Base-by-base conservation (phyloP, 1,284 basidiomycete species). In the Ustilago tritici region DNA sequence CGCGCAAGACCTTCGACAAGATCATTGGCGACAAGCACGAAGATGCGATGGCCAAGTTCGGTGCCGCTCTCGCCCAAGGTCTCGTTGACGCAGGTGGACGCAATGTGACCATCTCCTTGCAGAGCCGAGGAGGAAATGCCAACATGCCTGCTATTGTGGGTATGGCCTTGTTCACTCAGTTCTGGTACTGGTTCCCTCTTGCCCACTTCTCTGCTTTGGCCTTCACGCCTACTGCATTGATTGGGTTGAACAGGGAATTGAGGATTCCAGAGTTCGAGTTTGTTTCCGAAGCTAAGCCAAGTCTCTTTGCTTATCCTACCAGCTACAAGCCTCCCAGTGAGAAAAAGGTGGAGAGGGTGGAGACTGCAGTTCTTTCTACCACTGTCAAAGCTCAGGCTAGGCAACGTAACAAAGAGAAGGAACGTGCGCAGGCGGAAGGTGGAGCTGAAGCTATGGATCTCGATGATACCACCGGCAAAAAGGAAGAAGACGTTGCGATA, bases 141-240 rank as follows among this genome's bases (percentile, higher is more conserved):
- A 86, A 86, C 70, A 85, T 84, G 81, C 76, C 79, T 4, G 85
- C 84, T 5, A 84, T 86, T 23, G 85, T 86, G n/a, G 84, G 84
- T 40, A 85, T 86, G 85, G 83, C 84, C 34, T 68, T 86, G 47
- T 86, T 86, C 59, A 83, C 82, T 35, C 85, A 86, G 66, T 85
- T 85, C 80, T 86, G 85, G 85, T 86, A 86, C 80, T 86, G 85
- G 85, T 86, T 86, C 84, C 85, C 85, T 28, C 76, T 86, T 46
- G 85, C 84, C 8, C 83, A 84, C 68, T 86, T 86, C 56, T 82
- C 83, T 28, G 78, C 80, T 40, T 71, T 86, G 10, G 84, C 85
- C 4, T 85, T 86, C 41, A 84, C 84, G 31, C 85, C 85, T 9
- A 86, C 85, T 15, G 81, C 85, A 35, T 55, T 86, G 52, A 84